These are phyloP conservation scores for Blastomyces gilchristii DNA, from an alignment of 2,329 filamentous ascomycete species.

Conservation along the genomic window DNA sequence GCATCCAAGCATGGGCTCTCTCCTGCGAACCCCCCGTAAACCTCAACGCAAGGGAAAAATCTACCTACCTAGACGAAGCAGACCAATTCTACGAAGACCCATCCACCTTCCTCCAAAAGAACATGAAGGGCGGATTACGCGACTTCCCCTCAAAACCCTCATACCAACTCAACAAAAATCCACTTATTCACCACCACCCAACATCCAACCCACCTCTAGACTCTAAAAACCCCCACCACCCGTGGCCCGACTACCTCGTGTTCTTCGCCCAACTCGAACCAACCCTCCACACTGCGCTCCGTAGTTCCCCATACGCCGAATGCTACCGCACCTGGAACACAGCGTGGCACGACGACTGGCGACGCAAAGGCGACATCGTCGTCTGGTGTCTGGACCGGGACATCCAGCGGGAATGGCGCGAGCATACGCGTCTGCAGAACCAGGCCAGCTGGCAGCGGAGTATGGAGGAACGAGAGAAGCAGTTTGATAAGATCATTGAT, in stretches of 20 bases:
- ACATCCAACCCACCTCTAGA: background rate
- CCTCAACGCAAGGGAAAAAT: slow-evolving; percentile 50
- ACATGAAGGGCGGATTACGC: slow-evolving; percentile 37
- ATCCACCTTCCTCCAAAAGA: slow-evolving; percentile 45
- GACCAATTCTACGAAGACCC: slow-evolving; percentile 75
- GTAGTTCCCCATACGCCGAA: slow-evolving; percentile 42
- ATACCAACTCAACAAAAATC: slow-evolving; percentile 17
- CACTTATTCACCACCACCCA: slow-evolving; percentile 1
- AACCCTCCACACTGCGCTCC: slow-evolving; percentile 36
- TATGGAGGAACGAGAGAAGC: slow-evolving; percentile 21
- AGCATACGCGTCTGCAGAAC: slow-evolving; percentile 15
- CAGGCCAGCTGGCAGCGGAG: slow-evolving; percentile 15
- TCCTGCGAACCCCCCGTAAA: slow-evolving; percentile 82
- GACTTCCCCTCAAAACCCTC: slow-evolving; percentile 27
- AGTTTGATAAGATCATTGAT: slow-evolving; percentile 30
- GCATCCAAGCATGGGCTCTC: slow-evolving; percentile 69
- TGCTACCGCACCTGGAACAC: slow-evolving; percentile 53
- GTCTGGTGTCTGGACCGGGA: slow-evolving; percentile 45
- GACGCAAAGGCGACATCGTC: slow-evolving; percentile 51
- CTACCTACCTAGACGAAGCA: slow-evolving; percentile 72
- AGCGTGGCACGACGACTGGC: slow-evolving; percentile 53
- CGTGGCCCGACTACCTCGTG: slow-evolving; percentile 40
- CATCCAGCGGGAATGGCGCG: slow-evolving; percentile 30
- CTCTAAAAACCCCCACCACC: slow-evolving; percentile 19
- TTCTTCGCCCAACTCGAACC: slow-evolving; percentile 51